phyloP scores from a whole-genome alignment of 345 rosid genomes.

The Rhizophora mangle region DNA sequence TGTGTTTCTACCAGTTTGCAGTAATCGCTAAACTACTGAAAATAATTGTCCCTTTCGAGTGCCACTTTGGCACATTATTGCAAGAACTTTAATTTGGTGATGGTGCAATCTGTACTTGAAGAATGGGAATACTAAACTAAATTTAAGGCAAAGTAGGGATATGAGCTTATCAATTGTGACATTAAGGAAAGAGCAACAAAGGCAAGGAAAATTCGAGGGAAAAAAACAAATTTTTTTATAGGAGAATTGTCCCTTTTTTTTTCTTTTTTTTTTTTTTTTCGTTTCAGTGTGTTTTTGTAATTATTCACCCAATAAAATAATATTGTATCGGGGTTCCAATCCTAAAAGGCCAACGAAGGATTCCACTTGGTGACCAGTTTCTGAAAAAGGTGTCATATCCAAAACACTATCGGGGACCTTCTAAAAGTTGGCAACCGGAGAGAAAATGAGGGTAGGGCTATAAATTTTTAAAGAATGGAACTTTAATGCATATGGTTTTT shows the following conservation, averaged over 20 bases:
- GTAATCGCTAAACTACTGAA: too few relatives aligned
- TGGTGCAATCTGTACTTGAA: too few relatives aligned
- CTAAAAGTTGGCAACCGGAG: constrained; percentile 28
- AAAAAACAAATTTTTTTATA: background rate
- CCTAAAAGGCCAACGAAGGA: constrained; percentile 41
- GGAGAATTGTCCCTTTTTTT: background rate
- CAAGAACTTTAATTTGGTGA: too few relatives aligned
- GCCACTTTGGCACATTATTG: too few relatives aligned
- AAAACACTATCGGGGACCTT: constrained; percentile 28
- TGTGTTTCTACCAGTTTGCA: too few relatives aligned
- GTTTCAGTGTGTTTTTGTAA: background rate
- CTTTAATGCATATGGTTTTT: constrained; percentile 20
- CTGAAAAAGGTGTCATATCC: constrained; percentile 18
- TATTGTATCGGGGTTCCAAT: constrained; percentile 8
- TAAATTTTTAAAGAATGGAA: constrained; percentile 5
- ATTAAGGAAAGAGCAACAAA: too few relatives aligned
- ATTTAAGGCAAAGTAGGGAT: too few relatives aligned
- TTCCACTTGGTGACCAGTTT: constrained; percentile 35
- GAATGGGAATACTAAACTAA: too few relatives aligned
- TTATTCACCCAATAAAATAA: background rate
- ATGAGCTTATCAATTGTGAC: too few relatives aligned
- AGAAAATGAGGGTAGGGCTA: constrained; percentile 25
- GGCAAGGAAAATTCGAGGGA: too few relatives aligned
- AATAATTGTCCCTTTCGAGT: too few relatives aligned
- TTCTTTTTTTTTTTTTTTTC: background rate